Evolutionary conservation across 2,329 filamentous ascomycete species (phyloP).

Genomic region (Falciphora oryzae): DNA sequence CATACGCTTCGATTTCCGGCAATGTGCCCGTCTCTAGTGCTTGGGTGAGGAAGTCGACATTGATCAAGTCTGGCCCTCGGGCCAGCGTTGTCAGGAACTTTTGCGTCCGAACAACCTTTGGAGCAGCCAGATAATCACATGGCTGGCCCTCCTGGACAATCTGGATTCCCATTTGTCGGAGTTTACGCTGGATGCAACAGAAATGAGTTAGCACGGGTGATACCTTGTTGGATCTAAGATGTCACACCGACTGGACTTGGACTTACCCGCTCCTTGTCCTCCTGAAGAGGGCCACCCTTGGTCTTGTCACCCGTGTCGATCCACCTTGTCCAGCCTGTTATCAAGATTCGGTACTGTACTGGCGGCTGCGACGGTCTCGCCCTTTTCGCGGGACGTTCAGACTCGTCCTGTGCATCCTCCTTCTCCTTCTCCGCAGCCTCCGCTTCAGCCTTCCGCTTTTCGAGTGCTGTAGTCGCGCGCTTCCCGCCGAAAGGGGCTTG

Average conservation of each 20-base stretch:
- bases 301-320: conserved; percentile 59
- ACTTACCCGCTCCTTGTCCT: conserved; percentile 75
- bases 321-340: conserved; percentile 85
- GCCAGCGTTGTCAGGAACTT: conserved; percentile 91
- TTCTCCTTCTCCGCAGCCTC: conserved; percentile 26
- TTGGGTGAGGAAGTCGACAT: conserved; percentile 70
- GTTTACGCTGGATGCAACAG: conserved; percentile 53
- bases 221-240: not conserved
- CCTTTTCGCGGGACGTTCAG: conserved; percentile 27
- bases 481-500: conserved; percentile 55
- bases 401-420: conserved; percentile 34
- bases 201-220: not conserved
- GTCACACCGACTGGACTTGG: conserved; percentile 25
- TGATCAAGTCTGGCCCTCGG: conserved; percentile 70
- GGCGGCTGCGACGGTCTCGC: conserved; percentile 48
- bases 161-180: conserved; percentile 77
- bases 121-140: conserved; percentile 84
- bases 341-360: conserved; percentile 67
- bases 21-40: conserved; percentile 65
- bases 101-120: conserved; percentile 78
- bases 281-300: conserved; percentile 25
- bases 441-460: conserved; percentile 38
- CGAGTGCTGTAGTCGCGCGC: conserved; percentile 52
- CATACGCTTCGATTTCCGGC: conserved; percentile 58
- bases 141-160: conserved; percentile 69